Conservation (phyloP, 176 grass and related monocot species). For the Eleusine indica region DNA sequence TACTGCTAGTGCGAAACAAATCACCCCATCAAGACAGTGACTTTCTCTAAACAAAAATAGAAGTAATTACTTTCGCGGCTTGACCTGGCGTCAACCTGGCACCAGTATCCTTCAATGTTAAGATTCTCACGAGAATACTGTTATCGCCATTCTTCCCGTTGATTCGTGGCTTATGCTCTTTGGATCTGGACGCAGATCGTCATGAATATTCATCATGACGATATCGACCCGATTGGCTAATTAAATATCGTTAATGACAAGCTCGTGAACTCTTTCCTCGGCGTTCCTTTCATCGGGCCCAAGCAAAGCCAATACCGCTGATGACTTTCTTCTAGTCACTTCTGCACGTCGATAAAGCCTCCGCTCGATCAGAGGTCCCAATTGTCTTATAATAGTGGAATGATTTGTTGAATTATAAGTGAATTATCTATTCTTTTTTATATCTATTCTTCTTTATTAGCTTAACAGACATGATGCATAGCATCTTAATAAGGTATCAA, state of each 20-base stretch:
- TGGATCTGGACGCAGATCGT: neutral
- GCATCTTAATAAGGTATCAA: no score
- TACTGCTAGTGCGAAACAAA: neutral
- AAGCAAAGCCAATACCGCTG: no score
- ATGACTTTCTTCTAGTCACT: no score
- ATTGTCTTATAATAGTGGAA: no score
- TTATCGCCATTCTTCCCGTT: neutral
- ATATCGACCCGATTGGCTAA: neutral
- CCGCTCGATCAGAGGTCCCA: no score
- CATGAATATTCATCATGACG: constrained; percentile 16
- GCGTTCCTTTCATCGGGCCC: no score
- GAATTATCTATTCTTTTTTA: no score
- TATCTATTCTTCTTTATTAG: no score
- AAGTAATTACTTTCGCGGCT: neutral
- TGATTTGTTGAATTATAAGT: no score
- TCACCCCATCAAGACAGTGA: neutral
- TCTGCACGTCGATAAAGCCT: no score
- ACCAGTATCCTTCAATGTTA: neutral
- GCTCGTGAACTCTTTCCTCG: neutral
- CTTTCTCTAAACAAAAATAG: neutral
- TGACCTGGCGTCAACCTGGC: neutral
- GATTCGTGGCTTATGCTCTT: neutral
- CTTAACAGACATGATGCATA: no score
- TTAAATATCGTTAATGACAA: constrained; percentile 25
- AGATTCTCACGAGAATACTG: neutral